Conservation (phyloP, 2,329 filamentous ascomycete species). For the Chrysoporthe puriensis region DNA sequence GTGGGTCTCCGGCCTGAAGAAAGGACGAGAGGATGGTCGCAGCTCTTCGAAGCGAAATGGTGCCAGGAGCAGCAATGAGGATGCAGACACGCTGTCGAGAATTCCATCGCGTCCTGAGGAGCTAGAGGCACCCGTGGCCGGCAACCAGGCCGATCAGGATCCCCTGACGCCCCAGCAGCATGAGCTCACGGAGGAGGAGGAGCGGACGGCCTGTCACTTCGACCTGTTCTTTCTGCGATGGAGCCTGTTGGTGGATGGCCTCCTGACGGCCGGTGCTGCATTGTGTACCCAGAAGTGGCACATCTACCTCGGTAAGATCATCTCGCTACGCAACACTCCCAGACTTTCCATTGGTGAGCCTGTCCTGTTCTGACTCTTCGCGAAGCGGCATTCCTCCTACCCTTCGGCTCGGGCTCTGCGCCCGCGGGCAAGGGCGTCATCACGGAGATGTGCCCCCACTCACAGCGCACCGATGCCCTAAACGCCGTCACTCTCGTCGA, state of each 20-base stretch:
- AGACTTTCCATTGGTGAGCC: no score
- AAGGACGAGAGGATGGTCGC: slow-evolving; percentile 39
- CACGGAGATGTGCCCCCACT: slow-evolving; percentile 67
- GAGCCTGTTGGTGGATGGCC: slow-evolving; percentile 66
- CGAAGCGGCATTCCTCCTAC: slow-evolving; percentile 64
- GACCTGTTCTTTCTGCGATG: slow-evolving; percentile 70
- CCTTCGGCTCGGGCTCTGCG: slow-evolving; percentile 70
- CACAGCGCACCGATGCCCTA: slow-evolving; percentile 66
- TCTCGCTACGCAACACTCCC: not conserved
- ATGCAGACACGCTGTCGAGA: slow-evolving; percentile 15
- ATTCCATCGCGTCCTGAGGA: slow-evolving; percentile 45
- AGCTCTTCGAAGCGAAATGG: slow-evolving; percentile 31
- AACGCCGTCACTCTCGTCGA: slow-evolving; percentile 72
- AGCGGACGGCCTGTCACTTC: slow-evolving; percentile 59
- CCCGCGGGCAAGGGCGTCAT: slow-evolving; percentile 75
- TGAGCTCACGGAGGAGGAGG: slow-evolving; percentile 37
- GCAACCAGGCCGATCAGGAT: slow-evolving; percentile 34
- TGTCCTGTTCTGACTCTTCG: not conserved
- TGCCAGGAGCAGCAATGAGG: slow-evolving; percentile 7
- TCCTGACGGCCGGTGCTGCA: slow-evolving; percentile 64
- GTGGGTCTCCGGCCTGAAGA: slow-evolving; percentile 44
- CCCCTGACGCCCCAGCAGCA: slow-evolving; percentile 50
- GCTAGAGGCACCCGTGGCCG: slow-evolving; percentile 45
- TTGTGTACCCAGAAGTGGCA: slow-evolving; percentile 69
- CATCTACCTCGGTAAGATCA: slow-evolving; percentile 60